phyloP scores from a whole-genome alignment of 805 yeast genomes.

The Debaryomyces castellii region DNA sequence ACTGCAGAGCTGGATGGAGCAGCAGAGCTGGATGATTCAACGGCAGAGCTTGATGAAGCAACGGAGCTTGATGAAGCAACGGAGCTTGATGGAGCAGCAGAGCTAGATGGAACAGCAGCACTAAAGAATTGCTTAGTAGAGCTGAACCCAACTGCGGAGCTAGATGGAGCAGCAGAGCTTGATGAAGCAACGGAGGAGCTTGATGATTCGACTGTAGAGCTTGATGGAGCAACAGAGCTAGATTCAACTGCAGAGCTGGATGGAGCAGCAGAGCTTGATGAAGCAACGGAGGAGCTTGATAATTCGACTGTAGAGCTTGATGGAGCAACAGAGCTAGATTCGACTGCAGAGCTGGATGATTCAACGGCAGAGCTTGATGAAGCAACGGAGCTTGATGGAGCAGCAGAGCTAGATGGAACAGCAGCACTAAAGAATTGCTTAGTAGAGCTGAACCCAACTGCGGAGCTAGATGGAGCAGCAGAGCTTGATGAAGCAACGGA shows the following conservation, averaged over 20 bases:
- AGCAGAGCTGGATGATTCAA: background rate
- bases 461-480: background rate
- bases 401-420: background rate
- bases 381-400: background rate
- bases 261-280: background rate
- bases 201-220: too few species aligned
- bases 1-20: background rate
- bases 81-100: too few species aligned
- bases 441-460: background rate
- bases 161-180: too few species aligned
- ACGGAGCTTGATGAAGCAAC: too few species aligned
- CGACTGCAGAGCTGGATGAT: background rate
- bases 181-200: too few species aligned
- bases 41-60: too few species aligned
- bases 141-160: too few species aligned
- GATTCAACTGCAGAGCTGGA: background rate
- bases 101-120: too few species aligned
- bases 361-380: background rate
- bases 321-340: slow-evolving; percentile 15
- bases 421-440: too few species aligned
- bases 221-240: background rate
- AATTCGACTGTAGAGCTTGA: slow-evolving; percentile 7
- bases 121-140: too few species aligned
- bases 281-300: slow-evolving; percentile 5
- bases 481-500: background rate